phyloP scores from a whole-genome alignment of 192 early-diverging fungal species.

The Coemansia sp. region DNA sequence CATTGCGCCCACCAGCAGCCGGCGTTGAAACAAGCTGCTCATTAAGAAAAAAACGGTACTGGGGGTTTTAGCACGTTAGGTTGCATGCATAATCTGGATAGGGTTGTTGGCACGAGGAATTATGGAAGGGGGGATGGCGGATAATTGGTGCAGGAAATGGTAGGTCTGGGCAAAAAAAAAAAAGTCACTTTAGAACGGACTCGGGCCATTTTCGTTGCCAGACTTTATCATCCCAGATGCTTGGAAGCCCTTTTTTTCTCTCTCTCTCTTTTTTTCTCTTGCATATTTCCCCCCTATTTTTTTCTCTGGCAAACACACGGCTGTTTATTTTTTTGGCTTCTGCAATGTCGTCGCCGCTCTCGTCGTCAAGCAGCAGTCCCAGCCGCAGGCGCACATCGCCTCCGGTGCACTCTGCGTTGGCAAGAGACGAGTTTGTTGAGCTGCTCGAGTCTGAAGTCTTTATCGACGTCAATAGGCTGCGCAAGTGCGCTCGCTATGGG shows the following conservation, averaged over 20 bases:
- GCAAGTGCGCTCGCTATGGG: slow-evolving; percentile 73
- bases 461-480: slow-evolving; percentile 77
- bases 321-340: neutral
- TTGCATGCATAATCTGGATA: too few species aligned
- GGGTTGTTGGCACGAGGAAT: too few species aligned
- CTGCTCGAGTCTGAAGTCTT: slow-evolving; percentile 77
- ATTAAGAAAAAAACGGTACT: too few species aligned
- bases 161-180: too few species aligned
- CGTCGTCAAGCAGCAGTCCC: slow-evolving; percentile 48
- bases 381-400: slow-evolving; percentile 44
- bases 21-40: slow-evolving; percentile 4
- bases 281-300: too few species aligned
- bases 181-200: neutral
- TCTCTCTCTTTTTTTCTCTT: neutral
- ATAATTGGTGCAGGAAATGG: too few species aligned
- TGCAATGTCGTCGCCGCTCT: slow-evolving; percentile 44
- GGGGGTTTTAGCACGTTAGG: too few species aligned
- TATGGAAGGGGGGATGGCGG: too few species aligned
- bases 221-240: neutral
- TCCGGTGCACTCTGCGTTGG: slow-evolving; percentile 50
- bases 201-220: neutral
- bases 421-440: slow-evolving; percentile 63
- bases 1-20: slow-evolving; percentile 11
- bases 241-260: neutral
- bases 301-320: neutral